Base-by-base conservation (phyloP, 805 yeast genomes). In the Starmerella powellii region DNA sequence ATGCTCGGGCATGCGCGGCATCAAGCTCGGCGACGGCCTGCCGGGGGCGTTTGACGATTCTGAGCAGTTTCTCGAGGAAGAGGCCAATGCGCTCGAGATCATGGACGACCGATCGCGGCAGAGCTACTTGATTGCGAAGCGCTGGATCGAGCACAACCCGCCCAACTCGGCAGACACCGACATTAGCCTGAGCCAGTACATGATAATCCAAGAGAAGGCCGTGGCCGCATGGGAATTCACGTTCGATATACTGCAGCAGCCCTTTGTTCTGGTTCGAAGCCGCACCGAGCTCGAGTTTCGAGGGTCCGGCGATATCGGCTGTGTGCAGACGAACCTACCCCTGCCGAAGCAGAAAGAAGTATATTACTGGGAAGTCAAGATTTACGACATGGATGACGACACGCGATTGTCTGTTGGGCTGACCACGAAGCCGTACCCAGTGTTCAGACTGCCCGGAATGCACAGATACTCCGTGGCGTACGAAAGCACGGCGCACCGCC, bases 401-500 rank as follows among this genome's bases (percentile, higher is more conserved):
- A 61, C 73, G 0, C 46, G 41, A 18, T 52, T 88, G 1, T 74
- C 94, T 0, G 67, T 91, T 16, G 98, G 98, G 0, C 56, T 91
- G 3, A 71, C 87, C 0, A 74, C 93, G 0, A 74, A 76, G 48
- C 98, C 98, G 6, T 91, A 91, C 56, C 98, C 98, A 2, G 76
- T 80, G 62, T 91, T 91, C 62, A 68, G 96, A 51, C 65, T 91
- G 31, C 97, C 98, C 0, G 98, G 98, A 0, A 73, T 91, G 56
- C 94, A 86, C 54, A 71, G 78, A 33, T 80, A 76, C 58, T 84
- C 95, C 0, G 67, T 85, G 3, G 73, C 86, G n/a, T 91, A 88
- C 61, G 95, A 86, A 48, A 81, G 94, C 5, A 72, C 72, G 40
- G 98, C 97, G 3, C 67, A 72, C 45, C 70, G 94, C 43, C 70